A percentile compares a stretch with the other conserved stretches of the same genome.
Conservation (phyloP, 75 land plant species). For the Cupressus sempervirens region DNA sequence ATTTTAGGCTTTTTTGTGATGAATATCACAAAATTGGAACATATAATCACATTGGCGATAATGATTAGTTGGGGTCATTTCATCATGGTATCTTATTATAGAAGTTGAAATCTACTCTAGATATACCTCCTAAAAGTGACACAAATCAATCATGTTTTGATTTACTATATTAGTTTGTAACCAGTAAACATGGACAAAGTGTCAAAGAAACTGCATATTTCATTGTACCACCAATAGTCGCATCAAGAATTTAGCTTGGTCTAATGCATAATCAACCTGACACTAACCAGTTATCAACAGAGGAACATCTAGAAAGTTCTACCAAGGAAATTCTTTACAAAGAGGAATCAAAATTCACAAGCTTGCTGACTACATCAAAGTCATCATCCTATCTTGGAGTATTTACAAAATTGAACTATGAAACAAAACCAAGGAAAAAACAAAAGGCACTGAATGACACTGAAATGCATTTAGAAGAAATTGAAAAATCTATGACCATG, state of each 20-base stretch:
- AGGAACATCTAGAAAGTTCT: not conserved
- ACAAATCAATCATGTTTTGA: not conserved
- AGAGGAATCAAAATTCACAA: not conserved
- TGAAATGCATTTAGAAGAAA: not conserved
- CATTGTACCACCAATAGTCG: not conserved
- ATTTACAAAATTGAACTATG: not conserved
- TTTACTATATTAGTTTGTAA: not conserved
- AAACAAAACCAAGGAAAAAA: not conserved
- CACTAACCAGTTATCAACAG: not conserved
- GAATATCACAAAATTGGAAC: not conserved
- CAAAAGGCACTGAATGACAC: not conserved
- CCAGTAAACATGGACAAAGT: not conserved
- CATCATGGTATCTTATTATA: not conserved
- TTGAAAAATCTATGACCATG: not conserved
- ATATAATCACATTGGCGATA: not conserved
- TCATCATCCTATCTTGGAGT: not conserved
- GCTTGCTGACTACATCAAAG: not conserved
- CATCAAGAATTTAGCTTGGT: not conserved
- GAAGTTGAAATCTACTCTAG: conserved; percentile 1
- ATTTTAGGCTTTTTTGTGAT: not conserved
- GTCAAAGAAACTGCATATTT: not conserved
- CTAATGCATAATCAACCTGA: not conserved
- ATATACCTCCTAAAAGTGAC: not conserved
- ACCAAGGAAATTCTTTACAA: not conserved
- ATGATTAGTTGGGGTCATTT: not conserved